These are phyloP conservation scores for Populus simonii DNA, from an alignment of 345 rosid species.

Conservation along the genomic window DNA sequence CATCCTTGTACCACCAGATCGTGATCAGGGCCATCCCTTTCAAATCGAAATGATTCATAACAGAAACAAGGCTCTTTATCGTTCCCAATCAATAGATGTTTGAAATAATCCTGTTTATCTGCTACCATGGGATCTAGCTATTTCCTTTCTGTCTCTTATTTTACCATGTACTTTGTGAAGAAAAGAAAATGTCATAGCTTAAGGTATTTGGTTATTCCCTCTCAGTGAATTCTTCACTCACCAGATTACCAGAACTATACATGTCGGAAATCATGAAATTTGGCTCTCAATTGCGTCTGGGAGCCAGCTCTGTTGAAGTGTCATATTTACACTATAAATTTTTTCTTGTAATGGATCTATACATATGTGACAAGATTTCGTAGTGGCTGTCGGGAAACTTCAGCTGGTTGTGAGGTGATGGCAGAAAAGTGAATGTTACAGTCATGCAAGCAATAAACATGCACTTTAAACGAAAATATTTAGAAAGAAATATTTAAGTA, in stretches of 20 bases:
- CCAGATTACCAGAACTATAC: not conserved
- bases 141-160: not conserved
- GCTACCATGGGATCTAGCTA: not conserved
- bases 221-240: not conserved
- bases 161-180: not conserved
- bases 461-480: not conserved
- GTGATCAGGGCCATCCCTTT: slow-evolving; percentile 23
- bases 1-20: slow-evolving; percentile 19
- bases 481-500: not conserved
- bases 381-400: not conserved
- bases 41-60: slow-evolving; percentile 4
- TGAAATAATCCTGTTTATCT: not conserved
- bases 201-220: not conserved
- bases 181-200: not conserved
- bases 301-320: not conserved
- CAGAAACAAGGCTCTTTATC: not conserved
- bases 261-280: not conserved
- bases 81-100: not conserved
- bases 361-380: not conserved
- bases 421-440: not conserved
- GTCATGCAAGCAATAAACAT: not conserved
- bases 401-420: not conserved
- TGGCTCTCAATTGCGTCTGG: not conserved
- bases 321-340: not conserved
- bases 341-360: not conserved